Conservation (phyloP, 2,329 filamentous ascomycete species). For the Dothideomycetes sp. region DNA sequence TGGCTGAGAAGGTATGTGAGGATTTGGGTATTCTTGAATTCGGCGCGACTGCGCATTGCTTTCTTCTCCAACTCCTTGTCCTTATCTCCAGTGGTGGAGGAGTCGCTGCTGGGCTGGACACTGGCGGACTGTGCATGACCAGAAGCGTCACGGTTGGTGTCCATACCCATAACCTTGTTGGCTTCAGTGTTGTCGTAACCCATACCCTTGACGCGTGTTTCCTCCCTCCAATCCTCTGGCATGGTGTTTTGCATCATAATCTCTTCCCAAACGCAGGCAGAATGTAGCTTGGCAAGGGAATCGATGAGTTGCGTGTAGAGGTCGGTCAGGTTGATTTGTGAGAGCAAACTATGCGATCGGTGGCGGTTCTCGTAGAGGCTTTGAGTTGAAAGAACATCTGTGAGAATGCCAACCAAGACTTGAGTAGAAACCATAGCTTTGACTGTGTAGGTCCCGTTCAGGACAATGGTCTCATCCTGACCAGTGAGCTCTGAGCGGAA, state of each 20-base stretch:
- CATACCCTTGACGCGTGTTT: conserved; percentile 30
- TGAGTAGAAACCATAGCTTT: conserved; percentile 72
- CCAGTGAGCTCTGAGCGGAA: background rate
- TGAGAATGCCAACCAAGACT: conserved; percentile 42
- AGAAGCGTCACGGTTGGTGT: conserved; percentile 4
- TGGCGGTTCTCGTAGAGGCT: conserved; percentile 37
- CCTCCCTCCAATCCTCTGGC: conserved; percentile 53
- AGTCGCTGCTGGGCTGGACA: background rate
- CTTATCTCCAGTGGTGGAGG: background rate
- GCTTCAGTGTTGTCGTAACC: conserved; percentile 28
- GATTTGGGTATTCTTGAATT: conserved; percentile 66
- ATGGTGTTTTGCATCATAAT: conserved; percentile 63
- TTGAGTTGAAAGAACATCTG: conserved; percentile 16
- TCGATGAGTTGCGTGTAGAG: conserved; percentile 66
- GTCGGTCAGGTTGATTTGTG: conserved; percentile 71
- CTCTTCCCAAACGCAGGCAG: conserved; percentile 76
- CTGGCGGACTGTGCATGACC: conserved; percentile 1
- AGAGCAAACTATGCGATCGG: conserved; percentile 51
- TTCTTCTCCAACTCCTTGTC: background rate
- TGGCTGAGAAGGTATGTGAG: conserved; percentile 68
- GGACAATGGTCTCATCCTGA: conserved; percentile 20
- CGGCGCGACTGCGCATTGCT: conserved; percentile 13
- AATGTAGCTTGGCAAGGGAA: conserved; percentile 65
- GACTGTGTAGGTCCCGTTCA: conserved; percentile 61
- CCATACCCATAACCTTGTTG: conserved; percentile 25